Conservation (phyloP, 257 asterid genomes). For the Primulina tabacum region DNA sequence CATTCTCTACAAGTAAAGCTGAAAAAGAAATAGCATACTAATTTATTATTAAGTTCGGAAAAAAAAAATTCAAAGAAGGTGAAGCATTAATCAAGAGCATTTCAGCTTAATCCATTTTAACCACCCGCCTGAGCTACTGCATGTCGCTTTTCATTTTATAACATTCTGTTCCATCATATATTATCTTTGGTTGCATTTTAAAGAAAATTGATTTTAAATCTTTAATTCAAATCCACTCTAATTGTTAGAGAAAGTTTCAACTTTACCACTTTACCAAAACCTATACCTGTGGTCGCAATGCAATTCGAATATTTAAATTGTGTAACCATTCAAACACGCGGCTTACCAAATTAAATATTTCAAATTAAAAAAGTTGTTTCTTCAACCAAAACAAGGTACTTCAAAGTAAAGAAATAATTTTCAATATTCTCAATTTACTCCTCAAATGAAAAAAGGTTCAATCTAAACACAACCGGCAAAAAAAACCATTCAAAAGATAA, state of each 20-base stretch:
- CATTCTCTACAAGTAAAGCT: constrained; percentile 83
- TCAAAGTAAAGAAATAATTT: no score
- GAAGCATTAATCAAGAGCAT: not conserved
- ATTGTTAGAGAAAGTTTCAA: not conserved
- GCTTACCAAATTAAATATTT: no score
- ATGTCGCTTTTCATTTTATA: not conserved
- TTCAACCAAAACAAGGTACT: no score
- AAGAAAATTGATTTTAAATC: no score
- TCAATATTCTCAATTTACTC: not conserved
- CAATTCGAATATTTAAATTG: not conserved
- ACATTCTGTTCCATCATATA: not conserved
- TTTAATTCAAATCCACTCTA: not conserved
- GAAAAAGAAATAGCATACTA: constrained; percentile 18
- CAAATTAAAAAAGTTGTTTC: no score
- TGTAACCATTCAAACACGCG: not conserved
- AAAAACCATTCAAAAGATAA: not conserved
- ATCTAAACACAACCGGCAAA: not conserved
- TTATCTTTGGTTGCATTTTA: no score
- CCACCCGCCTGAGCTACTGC: not conserved
- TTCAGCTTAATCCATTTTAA: not conserved
- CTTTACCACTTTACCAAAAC: not conserved
- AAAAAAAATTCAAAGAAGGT: constrained; percentile 7
- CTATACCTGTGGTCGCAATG: not conserved
- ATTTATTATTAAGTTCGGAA: not conserved
- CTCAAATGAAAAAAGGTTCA: not conserved